Evolutionary conservation across 257 asterid genomes (phyloP), one percentile per base, ranked within the genome.

Genomic region (Eustoma russellianum): DNA sequence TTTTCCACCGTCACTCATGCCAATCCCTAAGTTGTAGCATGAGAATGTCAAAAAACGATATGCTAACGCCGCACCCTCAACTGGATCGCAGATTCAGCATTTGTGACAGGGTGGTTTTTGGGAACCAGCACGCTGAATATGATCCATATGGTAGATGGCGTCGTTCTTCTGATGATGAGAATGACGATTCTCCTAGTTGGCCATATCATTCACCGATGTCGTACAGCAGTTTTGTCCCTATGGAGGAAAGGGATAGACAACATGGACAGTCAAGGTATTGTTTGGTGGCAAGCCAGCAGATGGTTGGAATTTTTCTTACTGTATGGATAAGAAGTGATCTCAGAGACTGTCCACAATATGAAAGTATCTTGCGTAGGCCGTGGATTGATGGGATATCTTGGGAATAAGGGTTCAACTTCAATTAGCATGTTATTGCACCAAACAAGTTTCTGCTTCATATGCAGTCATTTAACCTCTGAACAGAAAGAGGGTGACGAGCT

Each of bases 311-410:
- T 40, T 88, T 82, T 74, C 93, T 92, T 35, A 80, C 95, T 1
- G 74, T 88, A 9, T 92, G 98, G 98, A 74, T 88, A 57, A n/a
- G n/a, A n/a, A n/a, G n/a, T n/a, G n/a, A n/a, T n/a, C n/a, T n/a
- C n/a, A n/a, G n/a, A n/a, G n/a, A 88, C 70, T 76, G 88, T 92
- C 55, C 66, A 71, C 9, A 88, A 92, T 63, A 60, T 92, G 67
- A 92, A 87, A 82, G 97, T 82, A 14, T 88, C 97, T 40, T 92
- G 98, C 50, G 97, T 92, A 18, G 98, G 98, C 12, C 74, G 98
- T 74, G 98, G 98, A 56, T 68, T 92, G 72, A 92, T 92, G 98
- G 97, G 98, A 9, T 92, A 92, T 74, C 95, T 92, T 18, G 98
- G 98, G 60, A 92, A 92, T 75, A 92, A 91, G 94, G 98, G 98